Base-by-base conservation (phyloP, 164 flowering plant species). In the Malania oleifera region DNA sequence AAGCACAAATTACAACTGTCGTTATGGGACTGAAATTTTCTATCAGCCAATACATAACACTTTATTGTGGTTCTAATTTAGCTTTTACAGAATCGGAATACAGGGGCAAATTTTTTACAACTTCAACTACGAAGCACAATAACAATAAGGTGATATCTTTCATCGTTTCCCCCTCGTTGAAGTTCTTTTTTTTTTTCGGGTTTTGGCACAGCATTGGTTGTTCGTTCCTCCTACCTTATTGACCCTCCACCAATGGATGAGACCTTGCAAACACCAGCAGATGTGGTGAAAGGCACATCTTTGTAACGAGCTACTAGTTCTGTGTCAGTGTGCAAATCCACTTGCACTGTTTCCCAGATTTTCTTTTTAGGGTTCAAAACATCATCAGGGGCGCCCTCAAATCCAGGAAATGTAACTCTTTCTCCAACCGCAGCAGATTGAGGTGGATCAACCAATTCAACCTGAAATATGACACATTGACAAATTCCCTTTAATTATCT, bases 301-400 rank as follows among this genome's bases (percentile, higher is more conserved):
- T 80, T 91, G 65, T 75, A 89, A 65, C 84, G 67, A 1, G 95
- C 95, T 6, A 84, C 82, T 56, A 77, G 72, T 38, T 79, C 79
- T 0, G 59, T 15, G 46, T 84, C 75, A 0, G 85, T 82, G 52
- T 58, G 73, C 49, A 92, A 68, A 68, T 87, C 91, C 5, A 73
- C 79, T 59, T 85, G 91, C 62, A 92, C 47, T 2, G 88, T 79
- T 62, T 92, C 98, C 89, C 87, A 92, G 1, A 89, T 83, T 71
- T 87, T 92, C 84, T 85, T 88, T 78, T 91, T 91, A 0, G 98
- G 96, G 76, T 92, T 87, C 19, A 92, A 65, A 51, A 85, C 67
- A 12, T 77, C 87, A 62, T 85, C 95, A 1, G 95, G 85, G 40
- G 65, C 75, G 0, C 96, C 95, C 56, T 77, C 77, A 56, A 76